Evolutionary conservation across 306 rosid genomes (phyloP).

Genomic region (Casuarina equisetifolia): DNA sequence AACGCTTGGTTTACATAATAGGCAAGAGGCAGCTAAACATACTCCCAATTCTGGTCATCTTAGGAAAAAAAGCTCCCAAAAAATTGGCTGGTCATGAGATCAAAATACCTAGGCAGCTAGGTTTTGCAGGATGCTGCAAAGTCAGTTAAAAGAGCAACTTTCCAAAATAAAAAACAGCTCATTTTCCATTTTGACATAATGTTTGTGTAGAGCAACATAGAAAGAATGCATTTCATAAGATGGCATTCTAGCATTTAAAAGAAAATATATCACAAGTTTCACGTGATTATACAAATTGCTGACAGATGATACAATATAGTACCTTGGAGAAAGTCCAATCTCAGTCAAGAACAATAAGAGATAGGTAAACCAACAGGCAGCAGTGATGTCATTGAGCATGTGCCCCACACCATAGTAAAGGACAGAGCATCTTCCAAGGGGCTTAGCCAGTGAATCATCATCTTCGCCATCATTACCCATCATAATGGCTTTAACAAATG

Average conservation of each 20-base stretch:
- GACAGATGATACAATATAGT: conserved; percentile 8
- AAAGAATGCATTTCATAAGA: not conserved
- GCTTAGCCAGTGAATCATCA: conserved; percentile 46
- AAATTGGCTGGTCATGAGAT: too few relatives aligned
- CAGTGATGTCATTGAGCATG: conserved; percentile 96
- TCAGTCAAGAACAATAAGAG: conserved; percentile 82
- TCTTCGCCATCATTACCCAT: conserved; percentile 55
- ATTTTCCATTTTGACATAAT: not conserved
- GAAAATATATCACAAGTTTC: not conserved
- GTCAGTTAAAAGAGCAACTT: too few relatives aligned
- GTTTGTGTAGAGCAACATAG: not conserved
- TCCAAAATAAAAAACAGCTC: too few relatives aligned
- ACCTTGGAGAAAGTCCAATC: conserved; percentile 90
- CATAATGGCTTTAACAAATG: conserved; percentile 10
- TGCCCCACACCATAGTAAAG: conserved; percentile 88
- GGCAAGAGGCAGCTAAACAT: too few relatives aligned
- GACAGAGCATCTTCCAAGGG: conserved; percentile 68
- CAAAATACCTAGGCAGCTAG: too few relatives aligned
- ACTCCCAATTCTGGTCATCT: too few relatives aligned
- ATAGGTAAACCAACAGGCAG: conserved; percentile 97
- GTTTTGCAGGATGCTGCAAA: too few relatives aligned
- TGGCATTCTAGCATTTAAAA: not conserved
- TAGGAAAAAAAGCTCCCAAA: too few relatives aligned
- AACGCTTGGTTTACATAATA: too few relatives aligned
- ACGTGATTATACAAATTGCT: not conserved